Conservation (phyloP, 2,329 filamentous ascomycete genomes). For the Aspergillus awamori region DNA sequence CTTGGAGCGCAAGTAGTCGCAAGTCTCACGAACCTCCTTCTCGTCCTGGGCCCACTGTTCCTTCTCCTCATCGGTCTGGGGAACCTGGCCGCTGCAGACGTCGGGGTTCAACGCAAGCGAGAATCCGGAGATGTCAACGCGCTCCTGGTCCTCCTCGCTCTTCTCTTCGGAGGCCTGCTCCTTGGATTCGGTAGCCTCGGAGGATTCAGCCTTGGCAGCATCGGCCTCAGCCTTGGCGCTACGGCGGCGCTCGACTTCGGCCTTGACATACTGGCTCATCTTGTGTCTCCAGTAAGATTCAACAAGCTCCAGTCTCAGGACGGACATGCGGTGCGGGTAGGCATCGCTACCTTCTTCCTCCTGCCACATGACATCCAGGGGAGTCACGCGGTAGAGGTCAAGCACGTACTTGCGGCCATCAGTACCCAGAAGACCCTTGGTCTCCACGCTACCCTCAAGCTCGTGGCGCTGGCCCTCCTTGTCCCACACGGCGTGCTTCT, state of each 20-base stretch:
- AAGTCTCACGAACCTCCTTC: slow-evolving; percentile 81
- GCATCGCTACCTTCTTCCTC: slow-evolving; percentile 67
- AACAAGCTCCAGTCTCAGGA: slow-evolving; percentile 85
- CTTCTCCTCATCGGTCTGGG: slow-evolving; percentile 90
- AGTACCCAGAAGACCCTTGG: slow-evolving; percentile 94
- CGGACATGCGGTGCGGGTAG: slow-evolving; percentile 96
- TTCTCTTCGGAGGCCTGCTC: slow-evolving; percentile 46
- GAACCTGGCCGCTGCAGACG: slow-evolving; percentile 87
- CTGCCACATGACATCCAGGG: slow-evolving; percentile 86
- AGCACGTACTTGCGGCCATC: slow-evolving; percentile 97
- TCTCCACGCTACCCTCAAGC: slow-evolving; percentile 93
- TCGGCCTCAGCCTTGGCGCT: slow-evolving; percentile 45
- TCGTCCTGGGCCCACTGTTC: slow-evolving; percentile 80
- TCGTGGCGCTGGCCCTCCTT: slow-evolving; percentile 90
- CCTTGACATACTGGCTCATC: slow-evolving; percentile 85
- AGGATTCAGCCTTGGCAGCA: slow-evolving; percentile 39
- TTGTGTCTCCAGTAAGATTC: slow-evolving; percentile 82
- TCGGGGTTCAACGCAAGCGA: slow-evolving; percentile 90
- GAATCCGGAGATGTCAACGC: slow-evolving; percentile 85
- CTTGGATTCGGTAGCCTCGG: slow-evolving; percentile 45
- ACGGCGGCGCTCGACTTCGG: slow-evolving; percentile 69
- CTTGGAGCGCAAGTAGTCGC: slow-evolving; percentile 73
- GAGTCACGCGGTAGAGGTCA: slow-evolving; percentile 91
- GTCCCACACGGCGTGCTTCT: slow-evolving; percentile 96
- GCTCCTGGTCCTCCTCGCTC: slow-evolving; percentile 59